phyloP scores from a whole-genome alignment of 2,329 filamentous ascomycete species.

The Colletotrichum godetiae region DNA sequence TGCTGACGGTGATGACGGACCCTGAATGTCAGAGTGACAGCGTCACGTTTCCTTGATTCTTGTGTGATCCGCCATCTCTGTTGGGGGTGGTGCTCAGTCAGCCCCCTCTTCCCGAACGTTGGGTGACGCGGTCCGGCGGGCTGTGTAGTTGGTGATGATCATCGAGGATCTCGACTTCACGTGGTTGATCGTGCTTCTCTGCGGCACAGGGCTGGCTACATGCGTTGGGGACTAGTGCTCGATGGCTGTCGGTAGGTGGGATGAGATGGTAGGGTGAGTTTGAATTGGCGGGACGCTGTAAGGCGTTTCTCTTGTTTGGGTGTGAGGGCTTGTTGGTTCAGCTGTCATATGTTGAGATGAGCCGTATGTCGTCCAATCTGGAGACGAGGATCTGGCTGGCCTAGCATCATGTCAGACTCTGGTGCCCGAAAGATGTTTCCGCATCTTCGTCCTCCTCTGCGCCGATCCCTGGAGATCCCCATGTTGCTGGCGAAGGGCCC shows the following conservation, averaged over 20 bases:
- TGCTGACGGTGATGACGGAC: background rate
- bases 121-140: background rate
- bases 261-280: conserved; percentile 1
- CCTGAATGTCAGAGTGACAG: background rate
- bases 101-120: background rate
- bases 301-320: background rate
- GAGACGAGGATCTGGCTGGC: background rate
- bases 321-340: background rate
- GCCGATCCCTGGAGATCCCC: background rate
- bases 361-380: background rate
- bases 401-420: background rate
- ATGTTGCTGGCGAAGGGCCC: background rate
- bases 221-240: background rate
- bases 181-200: background rate
- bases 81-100: conserved; percentile 4
- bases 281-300: background rate
- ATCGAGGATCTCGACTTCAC: background rate
- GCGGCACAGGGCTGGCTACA: no score
- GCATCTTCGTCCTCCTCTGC: background rate
- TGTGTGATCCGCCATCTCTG: background rate
- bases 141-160: background rate
- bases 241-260: background rate
- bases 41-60: no score
- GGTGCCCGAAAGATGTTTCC: background rate
- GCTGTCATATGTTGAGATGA: background rate